Evolutionary conservation across 1,284 basidiomycete species (phyloP).

Genomic region (Apiotrichum brassicae): DNA sequence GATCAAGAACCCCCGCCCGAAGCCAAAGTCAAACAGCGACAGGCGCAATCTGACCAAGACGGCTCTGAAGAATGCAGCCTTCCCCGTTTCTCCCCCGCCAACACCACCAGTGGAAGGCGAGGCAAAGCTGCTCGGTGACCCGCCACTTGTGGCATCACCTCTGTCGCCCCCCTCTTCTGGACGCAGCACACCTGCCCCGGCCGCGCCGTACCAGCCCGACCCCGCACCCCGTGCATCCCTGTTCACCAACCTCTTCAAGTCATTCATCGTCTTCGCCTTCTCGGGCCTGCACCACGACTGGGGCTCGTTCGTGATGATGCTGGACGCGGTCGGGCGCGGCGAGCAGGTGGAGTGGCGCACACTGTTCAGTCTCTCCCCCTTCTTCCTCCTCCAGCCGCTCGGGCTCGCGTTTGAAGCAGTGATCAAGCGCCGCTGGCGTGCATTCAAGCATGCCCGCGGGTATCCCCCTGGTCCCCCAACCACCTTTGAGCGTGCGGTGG

Average conservation of each 20-base stretch:
- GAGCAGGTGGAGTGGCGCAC: conserved; percentile 7
- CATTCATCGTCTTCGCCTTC: conserved; percentile 32
- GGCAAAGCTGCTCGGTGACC: not conserved
- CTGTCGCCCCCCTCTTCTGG: conserved; percentile 14
- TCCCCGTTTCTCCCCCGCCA: too few species aligned
- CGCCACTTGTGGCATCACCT: not conserved
- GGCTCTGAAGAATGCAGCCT: not conserved
- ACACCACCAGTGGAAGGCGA: not conserved
- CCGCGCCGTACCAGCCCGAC: conserved; percentile 1
- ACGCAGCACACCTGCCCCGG: conserved; percentile 23
- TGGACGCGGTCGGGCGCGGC: conserved; percentile 14
- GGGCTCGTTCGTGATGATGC: conserved; percentile 20
- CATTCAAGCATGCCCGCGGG: conserved; percentile 1
- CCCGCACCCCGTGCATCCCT: conserved; percentile 15
- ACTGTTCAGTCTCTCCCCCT: conserved; percentile 27
- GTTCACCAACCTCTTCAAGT: conserved; percentile 35
- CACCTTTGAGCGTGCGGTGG: conserved; percentile 25
- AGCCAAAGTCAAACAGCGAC: not conserved
- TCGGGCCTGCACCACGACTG: conserved; percentile 39
- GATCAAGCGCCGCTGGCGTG: conserved; percentile 26
- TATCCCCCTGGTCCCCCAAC: not conserved
- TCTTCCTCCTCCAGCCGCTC: conserved; percentile 38
- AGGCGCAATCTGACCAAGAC: not conserved
- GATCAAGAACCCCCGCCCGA: conserved; percentile 1
- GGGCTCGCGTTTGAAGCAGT: conserved; percentile 33